Conservation (phyloP, 2,329 filamentous ascomycete species). For the Fusarium albidum region DNA sequence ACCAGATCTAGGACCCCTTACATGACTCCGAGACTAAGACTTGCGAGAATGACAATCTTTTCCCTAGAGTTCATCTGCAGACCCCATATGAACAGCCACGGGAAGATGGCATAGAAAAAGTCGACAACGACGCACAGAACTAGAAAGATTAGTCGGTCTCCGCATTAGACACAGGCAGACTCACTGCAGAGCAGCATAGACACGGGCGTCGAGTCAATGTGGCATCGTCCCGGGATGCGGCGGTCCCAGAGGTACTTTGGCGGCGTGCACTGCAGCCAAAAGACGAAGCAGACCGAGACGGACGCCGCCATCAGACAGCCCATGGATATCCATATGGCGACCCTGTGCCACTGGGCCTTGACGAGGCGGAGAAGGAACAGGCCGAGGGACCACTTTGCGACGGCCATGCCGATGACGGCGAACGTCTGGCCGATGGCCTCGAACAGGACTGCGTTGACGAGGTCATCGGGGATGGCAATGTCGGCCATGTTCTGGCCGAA, state of each 20-base stretch:
- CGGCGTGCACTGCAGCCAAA: slow-evolving; percentile 32
- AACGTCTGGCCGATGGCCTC: slow-evolving; percentile 48
- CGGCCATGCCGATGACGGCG: slow-evolving; percentile 48
- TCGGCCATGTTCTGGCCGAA: slow-evolving; percentile 44
- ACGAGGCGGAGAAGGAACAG: slow-evolving; percentile 51
- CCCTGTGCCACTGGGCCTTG: slow-evolving; percentile 44
- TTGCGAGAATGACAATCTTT: slow-evolving; percentile 52
- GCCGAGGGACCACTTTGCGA: slow-evolving; percentile 49
- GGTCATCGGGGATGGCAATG: slow-evolving; percentile 29
- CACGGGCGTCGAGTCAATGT: slow-evolving; percentile 28
- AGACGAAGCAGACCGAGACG: slow-evolving; percentile 19
- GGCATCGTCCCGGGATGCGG: slow-evolving; percentile 25
- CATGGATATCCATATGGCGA: slow-evolving; percentile 46
- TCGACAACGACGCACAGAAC: slow-evolving; percentile 44
- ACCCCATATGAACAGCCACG: slow-evolving; percentile 55
- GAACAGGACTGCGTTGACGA: slow-evolving; percentile 40
- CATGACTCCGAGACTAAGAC: slow-evolving; percentile 54
- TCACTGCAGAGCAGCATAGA: slow-evolving; percentile 35
- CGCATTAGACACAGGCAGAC: background rate
- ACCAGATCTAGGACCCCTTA: slow-evolving; percentile 22
- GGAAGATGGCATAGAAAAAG: slow-evolving; percentile 51
- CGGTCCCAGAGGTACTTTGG: slow-evolving; percentile 32
- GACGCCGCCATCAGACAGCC: slow-evolving; percentile 30
- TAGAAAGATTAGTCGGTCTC: background rate
- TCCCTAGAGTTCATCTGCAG: slow-evolving; percentile 55